phyloP scores from a whole-genome alignment of 768 basidiomycete species.

The Xanthoconium purpureum region DNA sequence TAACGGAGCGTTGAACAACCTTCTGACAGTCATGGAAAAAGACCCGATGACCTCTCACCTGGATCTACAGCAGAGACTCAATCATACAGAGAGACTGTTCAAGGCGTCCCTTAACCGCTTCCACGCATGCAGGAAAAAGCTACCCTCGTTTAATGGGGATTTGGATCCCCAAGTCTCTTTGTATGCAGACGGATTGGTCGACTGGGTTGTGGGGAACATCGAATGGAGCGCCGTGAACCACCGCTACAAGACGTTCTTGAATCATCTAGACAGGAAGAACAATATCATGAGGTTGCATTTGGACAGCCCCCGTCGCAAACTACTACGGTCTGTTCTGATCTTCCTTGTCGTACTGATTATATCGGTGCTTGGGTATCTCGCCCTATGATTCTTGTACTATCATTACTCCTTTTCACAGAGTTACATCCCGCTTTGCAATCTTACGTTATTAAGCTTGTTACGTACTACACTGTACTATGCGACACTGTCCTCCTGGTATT shows the following conservation, averaged over 20 bases:
- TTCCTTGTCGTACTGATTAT: conserved; percentile 6
- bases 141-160: conserved; percentile 19
- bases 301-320: neutral
- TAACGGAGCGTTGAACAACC: conserved; percentile 28
- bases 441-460: too few species aligned
- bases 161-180: conserved; percentile 17
- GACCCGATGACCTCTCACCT: conserved; percentile 24
- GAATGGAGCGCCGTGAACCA: conserved; percentile 28
- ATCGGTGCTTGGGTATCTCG: conserved; percentile 1
- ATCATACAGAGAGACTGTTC: conserved; percentile 22
- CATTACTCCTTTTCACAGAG: neutral
- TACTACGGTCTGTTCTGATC: conserved; percentile 3
- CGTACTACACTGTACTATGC: too few species aligned
- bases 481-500: too few species aligned
- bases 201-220: conserved; percentile 27
- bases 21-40: conserved; percentile 26
- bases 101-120: conserved; percentile 22
- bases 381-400: neutral
- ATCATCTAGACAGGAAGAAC: conserved; percentile 21
- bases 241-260: conserved; percentile 25
- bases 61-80: conserved; percentile 24
- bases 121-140: conserved; percentile 14
- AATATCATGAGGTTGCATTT: conserved; percentile 19
- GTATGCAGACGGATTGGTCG: conserved; percentile 27
- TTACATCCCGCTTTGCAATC: neutral